Evolutionary conservation across 257 asterid species (phyloP), one percentile per base, ranked within the genome.

Genomic region (Ligustrum vulgare): DNA sequence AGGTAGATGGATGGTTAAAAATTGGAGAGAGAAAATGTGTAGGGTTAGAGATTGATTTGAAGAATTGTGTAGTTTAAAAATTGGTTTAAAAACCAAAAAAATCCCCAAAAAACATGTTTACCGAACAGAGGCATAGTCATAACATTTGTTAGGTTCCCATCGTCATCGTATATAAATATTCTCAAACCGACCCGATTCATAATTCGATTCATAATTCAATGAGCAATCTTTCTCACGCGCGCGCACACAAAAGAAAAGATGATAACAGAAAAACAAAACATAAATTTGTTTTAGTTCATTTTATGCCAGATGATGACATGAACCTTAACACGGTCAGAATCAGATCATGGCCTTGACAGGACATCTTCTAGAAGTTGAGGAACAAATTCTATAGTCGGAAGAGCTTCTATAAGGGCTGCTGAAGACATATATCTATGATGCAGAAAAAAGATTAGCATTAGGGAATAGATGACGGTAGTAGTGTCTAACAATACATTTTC

Each of bases 401-500:
- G 93, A 68, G 99, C 93, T 83, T 93, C 99, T 56, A 95, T 95
- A 79, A 93, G 91, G 81, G 99, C 97, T 80, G 98, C 98, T 12
- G 99, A 88, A 47, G 99, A 98, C 97, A 95, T 95, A 28, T 28
- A 85, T 95, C 99, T 94, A 81, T n/a, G 63, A 63, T 34, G 28
- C 34, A 16, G 12, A 41, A 69, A 18, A 70, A 28, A 62, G 37
- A 10, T 16, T 54, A 58, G 56, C 35, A 34, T 9, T 43, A 65
- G 62, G 18, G 58, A 56, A 73, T 47, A 74, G 22, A 72, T 28
- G 63, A 4, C 69, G n/a, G 4, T 1, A 16, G 8, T 39, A 37
- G 4, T 8, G 43, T 35, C 62, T 7, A 15, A 45, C 63, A n/a
- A 18, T 3, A 11, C 28, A 65, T 2, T 66, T 34, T 34, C 54